Base-by-base conservation (phyloP, 495 filamentous ascomycete genomes). In the Penicillium lividum region DNA sequence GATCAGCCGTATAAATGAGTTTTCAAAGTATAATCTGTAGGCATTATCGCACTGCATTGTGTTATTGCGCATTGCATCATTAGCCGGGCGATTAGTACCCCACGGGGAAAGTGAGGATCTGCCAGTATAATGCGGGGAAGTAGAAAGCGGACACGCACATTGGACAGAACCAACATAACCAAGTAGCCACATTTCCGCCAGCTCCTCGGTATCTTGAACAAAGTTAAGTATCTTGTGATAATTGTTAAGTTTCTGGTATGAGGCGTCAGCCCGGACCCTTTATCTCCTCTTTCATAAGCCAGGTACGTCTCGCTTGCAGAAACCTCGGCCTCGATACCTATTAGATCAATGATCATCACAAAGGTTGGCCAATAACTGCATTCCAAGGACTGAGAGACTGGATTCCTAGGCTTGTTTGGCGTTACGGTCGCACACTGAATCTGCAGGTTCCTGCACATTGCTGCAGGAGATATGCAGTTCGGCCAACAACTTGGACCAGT, bases 91-190 rank as follows among this genome's bases (percentile, higher is more conserved):
- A 31, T 49, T 49, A 49, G 25, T 30, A 49, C 46, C 46, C 46
- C 46, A 49, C 46, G 46, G 46, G 46, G 46, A 49, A 49, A 49
- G 27, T 49, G 15, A 31, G 28, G 46, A 49, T 49, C 46, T 49
- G 46, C 46, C 28, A 27, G 3, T 49, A 27, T 31, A 28, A 49
- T 49, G 46, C 46, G 46, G 46, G 46, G 46, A 49, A 49, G 28
- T 27, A 29, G 28, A 49, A 49, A 5, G n/a, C 46, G 9, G 10
- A 15, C 31, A 7, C 46, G 13, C 28, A 15, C 25, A 49, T 49
- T 49, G 46, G 46, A 31, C 46, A 31, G 28, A 15, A 33, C 11
- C 25, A 15, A 5, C 46, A 49, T 9, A 31, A 31, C 25, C 3
- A 49, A 13, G 8, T 11, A 49, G 13, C 46, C 46, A 47, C 45